These are phyloP conservation scores for Apiospora phragmitis DNA, from an alignment of 2,329 filamentous ascomycete species.

Conservation along the genomic window DNA sequence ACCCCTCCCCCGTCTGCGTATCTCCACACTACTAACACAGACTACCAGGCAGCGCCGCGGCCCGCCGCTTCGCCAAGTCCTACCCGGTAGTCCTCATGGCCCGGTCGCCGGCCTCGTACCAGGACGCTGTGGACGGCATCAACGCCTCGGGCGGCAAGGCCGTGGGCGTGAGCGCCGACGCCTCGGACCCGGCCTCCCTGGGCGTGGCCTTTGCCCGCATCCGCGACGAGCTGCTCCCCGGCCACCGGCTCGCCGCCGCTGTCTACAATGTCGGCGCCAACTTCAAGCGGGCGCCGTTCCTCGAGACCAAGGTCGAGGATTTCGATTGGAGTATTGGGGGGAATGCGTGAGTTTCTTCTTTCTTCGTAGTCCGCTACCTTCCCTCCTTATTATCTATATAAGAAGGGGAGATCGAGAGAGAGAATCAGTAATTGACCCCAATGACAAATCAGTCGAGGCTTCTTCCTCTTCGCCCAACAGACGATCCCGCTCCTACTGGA, in stretches of 20 bases:
- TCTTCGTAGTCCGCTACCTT: background rate
- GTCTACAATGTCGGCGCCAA: constrained; percentile 67
- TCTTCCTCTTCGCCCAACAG: constrained; percentile 69
- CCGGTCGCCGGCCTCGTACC: constrained; percentile 65
- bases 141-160: constrained; percentile 66
- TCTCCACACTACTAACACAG: background rate
- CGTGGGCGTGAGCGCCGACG: constrained; percentile 68
- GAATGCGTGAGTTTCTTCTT: constrained; percentile 46
- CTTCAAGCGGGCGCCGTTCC: constrained; percentile 55
- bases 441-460: constrained; percentile 49
- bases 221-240: constrained; percentile 53
- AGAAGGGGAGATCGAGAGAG: background rate
- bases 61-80: constrained; percentile 58
- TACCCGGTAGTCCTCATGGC: constrained; percentile 79
- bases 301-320: constrained; percentile 54
- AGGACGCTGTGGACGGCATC: constrained; percentile 69
- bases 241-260: constrained; percentile 60
- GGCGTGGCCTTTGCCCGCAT: constrained; percentile 64
- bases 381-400: background rate
- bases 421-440: background rate
- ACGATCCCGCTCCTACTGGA: constrained; percentile 66
- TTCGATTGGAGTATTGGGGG: constrained; percentile 46
- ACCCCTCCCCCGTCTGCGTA: background rate
- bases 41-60: constrained; percentile 44
- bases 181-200: constrained; percentile 44